A percentile compares a stretch with the other conserved stretches of the same genome.
Evolutionary conservation across 345 rosid genomes (phyloP).

Genomic region (Dipteronia sinensis): DNA sequence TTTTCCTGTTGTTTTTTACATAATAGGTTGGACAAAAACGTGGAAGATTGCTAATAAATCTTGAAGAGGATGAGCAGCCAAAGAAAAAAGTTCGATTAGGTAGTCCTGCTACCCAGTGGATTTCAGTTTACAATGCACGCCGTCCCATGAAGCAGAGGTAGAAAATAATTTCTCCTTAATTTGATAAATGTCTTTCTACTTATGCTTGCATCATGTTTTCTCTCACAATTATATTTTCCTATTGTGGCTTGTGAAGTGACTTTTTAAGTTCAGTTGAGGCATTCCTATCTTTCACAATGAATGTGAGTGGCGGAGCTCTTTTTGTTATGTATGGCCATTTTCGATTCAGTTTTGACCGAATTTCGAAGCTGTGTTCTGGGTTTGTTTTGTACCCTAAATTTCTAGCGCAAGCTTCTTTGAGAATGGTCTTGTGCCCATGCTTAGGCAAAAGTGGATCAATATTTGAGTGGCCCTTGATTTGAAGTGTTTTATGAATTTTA

Average conservation of each 20-base stretch:
- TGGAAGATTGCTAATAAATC: constrained; percentile 64
- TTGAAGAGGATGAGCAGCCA: constrained; percentile 92
- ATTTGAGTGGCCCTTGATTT: background rate
- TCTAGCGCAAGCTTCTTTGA: background rate
- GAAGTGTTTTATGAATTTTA: background rate
- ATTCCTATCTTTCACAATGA: background rate
- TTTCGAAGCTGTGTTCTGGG: background rate
- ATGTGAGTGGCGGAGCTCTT: background rate
- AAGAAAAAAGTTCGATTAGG: constrained; percentile 85
- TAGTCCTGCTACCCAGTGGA: constrained; percentile 94
- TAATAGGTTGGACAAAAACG: constrained; percentile 84
- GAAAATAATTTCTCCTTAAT: constrained; percentile 5
- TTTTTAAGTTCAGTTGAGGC: constrained; percentile 4
- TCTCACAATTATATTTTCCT: background rate
- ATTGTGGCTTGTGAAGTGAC: background rate
- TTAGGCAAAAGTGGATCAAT: background rate
- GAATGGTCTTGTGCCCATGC: background rate
- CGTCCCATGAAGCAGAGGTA: constrained; percentile 97
- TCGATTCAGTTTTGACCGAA: background rate
- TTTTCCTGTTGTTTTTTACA: constrained; percentile 16
- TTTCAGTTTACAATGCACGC: constrained; percentile 87
- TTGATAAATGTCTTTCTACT: background rate
- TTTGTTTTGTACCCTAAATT: constrained; percentile 1
- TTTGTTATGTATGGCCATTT: background rate
- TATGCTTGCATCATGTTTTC: background rate